Evolutionary conservation across 2,329 filamentous ascomycete species (phyloP), one percentile per base, ranked within the genome.

Genomic region (Ceratocystis lukuohia): DNA sequence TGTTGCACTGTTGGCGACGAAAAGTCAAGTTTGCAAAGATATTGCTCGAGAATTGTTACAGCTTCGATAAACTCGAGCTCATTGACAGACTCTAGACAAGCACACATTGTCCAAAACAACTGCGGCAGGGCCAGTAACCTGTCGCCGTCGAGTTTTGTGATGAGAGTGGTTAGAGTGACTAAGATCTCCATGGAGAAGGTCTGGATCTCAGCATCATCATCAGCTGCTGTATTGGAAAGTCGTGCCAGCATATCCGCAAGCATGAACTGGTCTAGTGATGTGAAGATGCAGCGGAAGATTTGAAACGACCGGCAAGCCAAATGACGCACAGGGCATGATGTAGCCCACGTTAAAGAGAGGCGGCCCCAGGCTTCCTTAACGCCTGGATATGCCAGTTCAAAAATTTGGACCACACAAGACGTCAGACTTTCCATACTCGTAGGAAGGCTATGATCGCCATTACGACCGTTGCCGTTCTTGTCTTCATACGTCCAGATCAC

Each of bases 161-260:
- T 96, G 57, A 99, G 88, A 0, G 91, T 91, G 73, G 95, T 92
- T 64, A 99, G 76, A 0, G 95, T 99, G 0, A 92, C 96, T 65
- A 99, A 76, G 67, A 99, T 97, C 74, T 99, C 95, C 87, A 97
- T 93, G 0, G 94, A 95, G 72, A 99, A 99, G 0, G 91, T 93
- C 72, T 96, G 91, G 65, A 96, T 96, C 76, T 97, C 93, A 0
- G 86, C 84, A 72, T 96, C 91, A 71, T 96, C 91, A 70, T 97
- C 93, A 0, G 95, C 92, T 71, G 99, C 94, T 0, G 94, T 99
- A 74, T 97, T 99, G 1, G 93, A 97, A 41, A 99, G 80, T 61
- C 95, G 84, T 12, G 89, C 92, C 25, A 99, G 84, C 91, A 99
- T 99, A 72, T 99, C 94, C 1, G 91, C 91, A 17, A 99, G 82